Evolutionary conservation across 257 asterid genomes (phyloP).

Genomic region (Scutellaria baicalensis): DNA sequence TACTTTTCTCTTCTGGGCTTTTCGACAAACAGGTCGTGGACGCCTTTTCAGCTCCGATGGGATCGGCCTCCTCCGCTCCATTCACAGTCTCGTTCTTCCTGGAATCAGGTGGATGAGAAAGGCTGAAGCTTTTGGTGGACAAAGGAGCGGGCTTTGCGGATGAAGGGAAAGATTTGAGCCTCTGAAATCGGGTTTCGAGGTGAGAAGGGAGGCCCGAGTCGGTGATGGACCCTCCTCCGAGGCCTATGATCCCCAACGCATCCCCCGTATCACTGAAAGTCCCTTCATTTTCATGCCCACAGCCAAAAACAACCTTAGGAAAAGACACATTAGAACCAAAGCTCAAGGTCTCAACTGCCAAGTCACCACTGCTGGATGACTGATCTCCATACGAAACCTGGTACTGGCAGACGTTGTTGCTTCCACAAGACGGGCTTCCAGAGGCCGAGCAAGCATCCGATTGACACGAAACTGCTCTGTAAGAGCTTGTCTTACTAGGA

Average conservation of each 20-base stretch:
- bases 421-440: slow-evolving; percentile 4
- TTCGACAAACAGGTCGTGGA: slow-evolving; percentile 16
- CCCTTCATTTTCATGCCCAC: slow-evolving; percentile 43
- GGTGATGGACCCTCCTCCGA: slow-evolving; percentile 41
- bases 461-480: slow-evolving; percentile 18
- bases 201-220: slow-evolving; percentile 67
- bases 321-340: slow-evolving; percentile 20
- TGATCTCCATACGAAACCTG: slow-evolving; percentile 26
- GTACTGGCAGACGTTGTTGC: slow-evolving; percentile 22
- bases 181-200: slow-evolving; percentile 69
- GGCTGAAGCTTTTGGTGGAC: slow-evolving; percentile 26
- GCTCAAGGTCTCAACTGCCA: slow-evolving; percentile 39
- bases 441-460: slow-evolving; percentile 15
- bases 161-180: slow-evolving; percentile 77
- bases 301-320: slow-evolving; percentile 39
- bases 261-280: slow-evolving; percentile 17
- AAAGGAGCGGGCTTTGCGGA: slow-evolving; percentile 29
- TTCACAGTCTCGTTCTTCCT: slow-evolving; percentile 3
- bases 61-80: slow-evolving; percentile 4
- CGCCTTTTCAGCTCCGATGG: slow-evolving; percentile 13
- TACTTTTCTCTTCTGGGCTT: slow-evolving; percentile 19
- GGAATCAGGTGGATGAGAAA: slow-evolving; percentile 5
- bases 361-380: slow-evolving; percentile 30
- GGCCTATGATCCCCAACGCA: slow-evolving; percentile 47
- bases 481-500: slow-evolving; percentile 20